Base-by-base conservation (phyloP, 208 protist species). In the Acanthamoeba healyi region DNA sequence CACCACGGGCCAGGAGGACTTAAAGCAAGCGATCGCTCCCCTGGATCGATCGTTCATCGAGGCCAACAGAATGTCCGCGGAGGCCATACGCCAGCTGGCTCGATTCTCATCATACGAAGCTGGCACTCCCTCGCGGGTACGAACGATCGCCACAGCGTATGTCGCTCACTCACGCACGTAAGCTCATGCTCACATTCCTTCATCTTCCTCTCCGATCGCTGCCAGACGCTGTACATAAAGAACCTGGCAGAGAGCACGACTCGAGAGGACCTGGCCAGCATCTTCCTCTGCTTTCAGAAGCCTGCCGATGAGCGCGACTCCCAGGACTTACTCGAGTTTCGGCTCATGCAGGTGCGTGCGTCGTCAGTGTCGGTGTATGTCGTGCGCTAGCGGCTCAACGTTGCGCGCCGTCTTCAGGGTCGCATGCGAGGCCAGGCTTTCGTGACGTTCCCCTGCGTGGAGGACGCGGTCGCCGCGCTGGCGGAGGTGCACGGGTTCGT, bases 191-290 rank as follows among this genome's bases (percentile, higher is more conserved):
- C n/a, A 40, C 17, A 22, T 0, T 72, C 34, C 61, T 67, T 17
- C 29, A 26, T n/a, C 29, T 67, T 7, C 5, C 4, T 49, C 9
- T 49, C 12, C 44, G 12, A 49, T 49, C 44, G 4, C 44, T 49
- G 44, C 44, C 44, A 72, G 63, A 72, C 34, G 10, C 63, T 84
- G 74, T 84, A 84, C 74, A 84, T 84, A 6, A 84, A 84, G 44
- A 84, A 84, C 38, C 26, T 84, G 74, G 74, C 74, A 5, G 44
- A 84, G 26, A 22, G 14, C 15, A 54, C 44, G 3, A 54, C 74
- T 14, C 9, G 29, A 14, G 74, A 84, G 26, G 74, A 84, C 74
- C 74, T 84, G 63, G 63, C 36, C 17, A 3, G n/a, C 63, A 72
- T 72, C 63, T 72, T 72, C 24, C 63, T 72, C 17, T 6, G 63